Conservation (phyloP, 2,329 filamentous ascomycete genomes). For the Trichophaea hybrida region DNA sequence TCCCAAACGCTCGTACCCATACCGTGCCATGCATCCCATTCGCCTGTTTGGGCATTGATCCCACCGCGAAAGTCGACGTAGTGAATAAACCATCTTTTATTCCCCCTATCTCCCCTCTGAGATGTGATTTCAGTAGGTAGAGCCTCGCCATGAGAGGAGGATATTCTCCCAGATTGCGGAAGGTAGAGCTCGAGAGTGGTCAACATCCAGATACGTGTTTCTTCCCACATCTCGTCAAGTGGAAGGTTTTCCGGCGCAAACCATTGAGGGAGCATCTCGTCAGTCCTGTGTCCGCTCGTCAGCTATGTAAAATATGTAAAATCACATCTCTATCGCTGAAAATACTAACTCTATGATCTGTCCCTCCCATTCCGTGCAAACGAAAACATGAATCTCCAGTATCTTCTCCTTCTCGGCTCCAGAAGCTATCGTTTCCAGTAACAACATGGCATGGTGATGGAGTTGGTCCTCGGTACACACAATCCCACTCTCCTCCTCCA, state of each 20-base stretch:
- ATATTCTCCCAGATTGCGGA: neutral
- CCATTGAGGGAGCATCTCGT: constrained; percentile 26
- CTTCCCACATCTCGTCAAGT: constrained; percentile 25
- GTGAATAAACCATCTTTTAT: constrained; percentile 21
- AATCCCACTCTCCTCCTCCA: constrained; percentile 23
- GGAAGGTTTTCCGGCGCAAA: constrained; percentile 21
- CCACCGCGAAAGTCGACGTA: constrained; percentile 24
- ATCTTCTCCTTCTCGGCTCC: neutral
- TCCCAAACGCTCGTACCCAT: constrained; percentile 19
- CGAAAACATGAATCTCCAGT: constrained; percentile 26
- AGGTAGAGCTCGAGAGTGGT: constrained; percentile 15
- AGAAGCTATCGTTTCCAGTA: constrained; percentile 12
- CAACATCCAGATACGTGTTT: constrained; percentile 24
- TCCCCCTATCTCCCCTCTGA: neutral
- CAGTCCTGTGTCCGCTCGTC: constrained; percentile 16
- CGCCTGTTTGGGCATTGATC: constrained; percentile 21
- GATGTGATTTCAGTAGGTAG: neutral
- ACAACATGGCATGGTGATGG: constrained; percentile 19
- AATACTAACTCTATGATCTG: constrained; percentile 22
- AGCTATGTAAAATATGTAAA: neutral
- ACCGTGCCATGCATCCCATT: constrained; percentile 24
- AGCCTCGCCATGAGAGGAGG: neutral
- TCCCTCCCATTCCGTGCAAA: constrained; percentile 22
- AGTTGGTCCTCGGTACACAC: constrained; percentile 6
- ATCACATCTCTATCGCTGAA: neutral